These are phyloP conservation scores for Aspergillus sparsus DNA, from an alignment of 495 filamentous ascomycete genomes.

Conservation along the genomic window DNA sequence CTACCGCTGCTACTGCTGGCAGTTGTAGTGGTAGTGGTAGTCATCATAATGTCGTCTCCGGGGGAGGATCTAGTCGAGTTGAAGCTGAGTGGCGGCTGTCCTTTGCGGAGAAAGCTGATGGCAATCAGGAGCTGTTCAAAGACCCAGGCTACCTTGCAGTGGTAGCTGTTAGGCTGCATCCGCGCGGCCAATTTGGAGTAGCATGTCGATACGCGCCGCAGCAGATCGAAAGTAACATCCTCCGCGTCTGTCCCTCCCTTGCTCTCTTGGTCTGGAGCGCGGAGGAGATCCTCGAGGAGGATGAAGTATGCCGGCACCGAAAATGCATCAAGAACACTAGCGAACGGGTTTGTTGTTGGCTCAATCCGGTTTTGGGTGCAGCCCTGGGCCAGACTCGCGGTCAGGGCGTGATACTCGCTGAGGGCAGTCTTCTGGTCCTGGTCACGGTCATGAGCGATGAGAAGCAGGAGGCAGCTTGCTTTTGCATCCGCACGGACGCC, in stretches of 20 bases:
- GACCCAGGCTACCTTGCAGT: slow-evolving; percentile 8
- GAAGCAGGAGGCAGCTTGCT: slow-evolving; percentile 6
- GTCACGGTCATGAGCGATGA: slow-evolving; percentile 5
- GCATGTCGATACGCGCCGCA: slow-evolving; percentile 5
- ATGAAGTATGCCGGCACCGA: slow-evolving; percentile 10
- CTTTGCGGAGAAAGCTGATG: background rate
- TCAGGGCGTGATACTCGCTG: background rate
- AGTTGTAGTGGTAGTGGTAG: too few relatives aligned
- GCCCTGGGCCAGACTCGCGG: background rate
- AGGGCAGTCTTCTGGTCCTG: background rate
- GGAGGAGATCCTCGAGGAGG: slow-evolving; percentile 1
- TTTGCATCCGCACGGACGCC: background rate
- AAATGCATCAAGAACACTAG: slow-evolving; percentile 1
- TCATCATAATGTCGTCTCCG: background rate
- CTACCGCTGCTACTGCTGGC: too few relatives aligned
- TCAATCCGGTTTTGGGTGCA: background rate
- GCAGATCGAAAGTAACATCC: background rate
- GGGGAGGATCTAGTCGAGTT: background rate
- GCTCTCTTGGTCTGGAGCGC: background rate
- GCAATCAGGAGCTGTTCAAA: slow-evolving; percentile 4
- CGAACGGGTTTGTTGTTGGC: background rate
- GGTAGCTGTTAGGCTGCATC: background rate
- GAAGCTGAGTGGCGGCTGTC: background rate
- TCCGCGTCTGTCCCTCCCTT: background rate
- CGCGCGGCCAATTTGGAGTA: background rate